Evolutionary conservation across 495 filamentous ascomycete genomes (phyloP).

Genomic region (Collariella sp.): DNA sequence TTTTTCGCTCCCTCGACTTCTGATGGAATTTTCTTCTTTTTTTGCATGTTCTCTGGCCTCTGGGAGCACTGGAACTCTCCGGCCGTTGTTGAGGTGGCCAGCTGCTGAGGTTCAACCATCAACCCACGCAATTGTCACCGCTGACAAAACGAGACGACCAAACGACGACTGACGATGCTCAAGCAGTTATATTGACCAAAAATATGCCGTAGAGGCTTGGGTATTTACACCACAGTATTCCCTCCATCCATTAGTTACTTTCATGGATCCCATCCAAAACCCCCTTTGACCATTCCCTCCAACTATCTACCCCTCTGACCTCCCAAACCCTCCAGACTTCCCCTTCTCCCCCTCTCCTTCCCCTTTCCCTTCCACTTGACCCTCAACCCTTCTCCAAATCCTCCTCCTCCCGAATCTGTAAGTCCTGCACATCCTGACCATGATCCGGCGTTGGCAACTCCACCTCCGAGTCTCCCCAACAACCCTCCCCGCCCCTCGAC

Average conservation of each 20-base stretch:
- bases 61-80: too few relatives aligned
- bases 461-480: conserved; percentile 2
- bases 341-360: not conserved
- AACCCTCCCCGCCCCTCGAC: not conserved
- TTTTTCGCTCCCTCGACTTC: not conserved
- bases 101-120: too few relatives aligned
- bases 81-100: too few relatives aligned
- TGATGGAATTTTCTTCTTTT: not conserved
- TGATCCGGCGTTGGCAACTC: conserved; percentile 10
- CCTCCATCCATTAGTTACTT: too few relatives aligned
- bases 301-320: not conserved
- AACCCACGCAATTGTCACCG: too few relatives aligned
- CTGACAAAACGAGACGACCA: too few relatives aligned
- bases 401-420: not conserved
- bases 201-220: too few relatives aligned
- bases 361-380: not conserved
- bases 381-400: not conserved
- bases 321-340: not conserved
- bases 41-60: not conserved
- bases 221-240: too few relatives aligned
- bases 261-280: too few relatives aligned
- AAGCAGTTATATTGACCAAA: too few relatives aligned
- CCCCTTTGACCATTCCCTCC: too few relatives aligned
- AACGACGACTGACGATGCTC: too few relatives aligned
- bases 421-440: not conserved